A percentile compares a stretch with the other conserved stretches of the same genome.
phyloP scores from a whole-genome alignment of 768 basidiomycete species.

The Boletus reticulatus region DNA sequence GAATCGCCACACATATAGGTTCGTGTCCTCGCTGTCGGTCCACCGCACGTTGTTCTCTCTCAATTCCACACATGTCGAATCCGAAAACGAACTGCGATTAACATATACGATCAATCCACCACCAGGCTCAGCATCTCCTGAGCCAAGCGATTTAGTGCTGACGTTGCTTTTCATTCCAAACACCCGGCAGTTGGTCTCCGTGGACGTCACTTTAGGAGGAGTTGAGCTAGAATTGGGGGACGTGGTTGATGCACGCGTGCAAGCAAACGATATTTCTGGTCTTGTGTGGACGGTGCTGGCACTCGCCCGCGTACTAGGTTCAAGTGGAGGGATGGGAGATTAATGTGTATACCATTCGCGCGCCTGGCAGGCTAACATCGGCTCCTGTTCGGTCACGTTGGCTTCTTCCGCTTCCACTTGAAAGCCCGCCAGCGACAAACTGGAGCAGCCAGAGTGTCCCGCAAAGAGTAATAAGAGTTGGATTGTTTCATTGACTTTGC shows the following conservation, averaged over 20 bases:
- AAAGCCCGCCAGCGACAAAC: no score
- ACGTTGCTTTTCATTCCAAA: conserved; percentile 68
- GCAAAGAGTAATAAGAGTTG: no score
- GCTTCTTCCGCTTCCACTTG: no score
- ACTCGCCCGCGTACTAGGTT: conserved; percentile 31
- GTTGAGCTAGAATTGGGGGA: conserved; percentile 56
- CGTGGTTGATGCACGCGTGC: conserved; percentile 58
- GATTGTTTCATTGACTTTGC: no score
- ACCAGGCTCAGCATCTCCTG: conserved; percentile 18
- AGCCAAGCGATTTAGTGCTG: conserved; percentile 43
- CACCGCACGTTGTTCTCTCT: conserved; percentile 65
- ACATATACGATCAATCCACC: conserved; percentile 52
- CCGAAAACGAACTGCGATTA: conserved; percentile 77
- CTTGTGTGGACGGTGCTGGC: conserved; percentile 60
- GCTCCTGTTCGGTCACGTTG: no score
- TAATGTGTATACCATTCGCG: background rate
- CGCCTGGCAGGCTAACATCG: no score
- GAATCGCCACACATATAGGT: conserved; percentile 44
- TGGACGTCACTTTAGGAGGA: conserved; percentile 52
- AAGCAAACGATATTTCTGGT: conserved; percentile 63
- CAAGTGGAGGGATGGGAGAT: background rate
- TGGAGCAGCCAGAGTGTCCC: no score
- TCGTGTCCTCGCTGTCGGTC: conserved; percentile 61
- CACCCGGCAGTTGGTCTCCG: conserved; percentile 62
- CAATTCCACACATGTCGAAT: conserved; percentile 52